Base-by-base conservation (phyloP, 306 rosid species). In the Erythrophleum fordii region DNA sequence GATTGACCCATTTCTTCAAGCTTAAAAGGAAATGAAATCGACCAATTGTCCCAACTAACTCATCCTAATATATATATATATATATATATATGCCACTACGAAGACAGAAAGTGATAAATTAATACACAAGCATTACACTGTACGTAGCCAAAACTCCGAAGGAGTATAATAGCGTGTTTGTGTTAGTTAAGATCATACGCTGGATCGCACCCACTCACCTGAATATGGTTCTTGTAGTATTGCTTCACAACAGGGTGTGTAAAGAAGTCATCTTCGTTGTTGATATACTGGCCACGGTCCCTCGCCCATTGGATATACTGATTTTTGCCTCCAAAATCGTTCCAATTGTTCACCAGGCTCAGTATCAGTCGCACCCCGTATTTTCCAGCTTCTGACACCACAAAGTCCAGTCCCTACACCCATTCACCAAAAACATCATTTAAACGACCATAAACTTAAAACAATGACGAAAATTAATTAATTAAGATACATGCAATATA, bases 321-420 rank as follows among this genome's bases (percentile, higher is more conserved):
- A 22, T 55, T 60, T 75, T 73, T 86, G 3, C 89, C 86, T 1
- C 89, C 89, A 72, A 9, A 86, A 29, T 79, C 86, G 2, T 35
- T 73, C 76, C 84, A 86, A n/a, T 82, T 86, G 58, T 86, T 86
- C 70, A 83, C 86, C 58, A 82, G 80, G 26, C 77, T 82, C 75
- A 86, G 80, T 28, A 82, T 86, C 71, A 83, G 34, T 12, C 75
- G n/a, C 11, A 80, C 77, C 12, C 89, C 77, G 71, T 86, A 7
- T 51, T 71, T 86, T 37, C 80, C 45, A 6, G 86, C 86, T 82
- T 86, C 86, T 23, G 88, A 82, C 22, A 85, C 42, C 46, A 78
- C 86, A 48, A 82, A 82, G 61, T 85, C 86, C 72, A 85, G 39
- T 17, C 88, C 88, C 86, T 85, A 44, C 44, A 3, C 25, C 3